phyloP scores from a whole-genome alignment of 805 yeast species.

The Metschnikowia koreensis region DNA sequence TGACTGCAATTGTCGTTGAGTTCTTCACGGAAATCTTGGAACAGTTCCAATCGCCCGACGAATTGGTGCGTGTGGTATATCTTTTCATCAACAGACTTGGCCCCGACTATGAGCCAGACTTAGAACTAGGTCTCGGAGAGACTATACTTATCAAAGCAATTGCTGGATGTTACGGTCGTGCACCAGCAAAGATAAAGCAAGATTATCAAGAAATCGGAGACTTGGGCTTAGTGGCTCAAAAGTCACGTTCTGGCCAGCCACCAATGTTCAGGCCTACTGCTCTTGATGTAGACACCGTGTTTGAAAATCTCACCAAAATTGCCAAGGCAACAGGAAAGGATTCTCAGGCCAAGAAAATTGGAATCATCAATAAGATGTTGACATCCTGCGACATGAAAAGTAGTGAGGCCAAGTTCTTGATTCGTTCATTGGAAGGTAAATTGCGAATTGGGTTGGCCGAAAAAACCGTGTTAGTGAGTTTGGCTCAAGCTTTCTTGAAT shows the following conservation, averaged over 20 bases:
- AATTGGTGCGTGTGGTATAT: conserved; percentile 71
- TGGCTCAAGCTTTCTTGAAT: conserved; percentile 77
- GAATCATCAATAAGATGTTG: conserved; percentile 75
- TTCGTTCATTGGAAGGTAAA: conserved; percentile 90
- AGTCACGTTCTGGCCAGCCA: conserved; percentile 80
- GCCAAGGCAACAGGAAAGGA: conserved; percentile 78
- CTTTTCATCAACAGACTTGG: conserved; percentile 85
- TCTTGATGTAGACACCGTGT: conserved; percentile 70
- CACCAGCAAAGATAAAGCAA: conserved; percentile 62
- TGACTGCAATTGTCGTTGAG: conserved; percentile 69
- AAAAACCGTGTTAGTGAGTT: conserved; percentile 78
- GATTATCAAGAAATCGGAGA: conserved; percentile 85
- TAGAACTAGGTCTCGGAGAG: conserved; percentile 93
- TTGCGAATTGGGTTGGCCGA: conserved; percentile 92
- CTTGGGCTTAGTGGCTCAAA: conserved; percentile 83
- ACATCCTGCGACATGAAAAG: conserved; percentile 74
- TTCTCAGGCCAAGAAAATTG: conserved; percentile 76
- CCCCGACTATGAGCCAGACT: conserved; percentile 89
- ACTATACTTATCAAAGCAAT: conserved; percentile 83
- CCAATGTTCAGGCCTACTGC: conserved; percentile 92
- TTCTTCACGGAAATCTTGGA: conserved; percentile 66
- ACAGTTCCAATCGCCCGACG: conserved; percentile 34
- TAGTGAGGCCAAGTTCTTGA: conserved; percentile 82
- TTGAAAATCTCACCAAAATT: conserved; percentile 68
- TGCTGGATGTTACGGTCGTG: conserved; percentile 85